These are phyloP conservation scores for Mycena vitilis DNA, from an alignment of 768 basidiomycete species.

Conservation along the genomic window DNA sequence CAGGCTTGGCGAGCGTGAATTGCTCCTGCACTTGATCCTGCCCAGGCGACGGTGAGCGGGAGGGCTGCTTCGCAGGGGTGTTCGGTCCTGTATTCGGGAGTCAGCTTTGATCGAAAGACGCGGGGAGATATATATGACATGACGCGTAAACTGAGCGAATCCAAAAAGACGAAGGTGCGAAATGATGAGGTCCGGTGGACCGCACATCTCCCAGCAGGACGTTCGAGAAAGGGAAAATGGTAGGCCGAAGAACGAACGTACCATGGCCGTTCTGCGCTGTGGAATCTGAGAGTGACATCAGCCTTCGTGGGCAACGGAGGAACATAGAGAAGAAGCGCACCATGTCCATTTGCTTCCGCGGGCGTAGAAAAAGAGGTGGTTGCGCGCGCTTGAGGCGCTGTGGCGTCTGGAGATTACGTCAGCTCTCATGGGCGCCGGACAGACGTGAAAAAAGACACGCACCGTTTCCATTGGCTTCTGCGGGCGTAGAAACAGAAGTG, in stretches of 20 bases:
- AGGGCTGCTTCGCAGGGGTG: conserved; percentile 27
- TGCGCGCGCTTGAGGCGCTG: not conserved
- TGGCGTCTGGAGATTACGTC: conserved; percentile 15
- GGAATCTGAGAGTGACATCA: too few relatives aligned
- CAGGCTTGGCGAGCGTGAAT: conserved; percentile 34
- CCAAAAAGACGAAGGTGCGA: not conserved
- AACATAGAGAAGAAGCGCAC: too few relatives aligned
- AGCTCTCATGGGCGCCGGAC: not conserved
- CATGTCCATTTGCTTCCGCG: too few relatives aligned
- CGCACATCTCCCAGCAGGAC: too few relatives aligned
- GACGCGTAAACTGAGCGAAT: not conserved
- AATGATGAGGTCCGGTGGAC: not conserved
- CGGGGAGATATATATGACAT: not conserved
- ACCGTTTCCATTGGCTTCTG: conserved; percentile 11
- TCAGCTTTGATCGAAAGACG: conserved; percentile 1
- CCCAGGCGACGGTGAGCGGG: conserved; percentile 32
- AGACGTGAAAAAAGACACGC: not conserved
- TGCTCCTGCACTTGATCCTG: conserved; percentile 32
- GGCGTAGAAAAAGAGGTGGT: too few relatives aligned
- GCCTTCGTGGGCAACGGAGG: too few relatives aligned
- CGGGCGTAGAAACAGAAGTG: conserved; percentile 15
- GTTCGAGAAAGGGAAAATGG: too few relatives aligned
- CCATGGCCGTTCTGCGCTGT: conserved; percentile 24
- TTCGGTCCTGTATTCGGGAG: conserved; percentile 7
- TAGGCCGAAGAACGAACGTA: conserved; percentile 13